Evolutionary conservation across 2,329 filamentous ascomycete genomes (phyloP), one percentile per base, ranked within the genome.

Genomic region (Alternaria consortialis): DNA sequence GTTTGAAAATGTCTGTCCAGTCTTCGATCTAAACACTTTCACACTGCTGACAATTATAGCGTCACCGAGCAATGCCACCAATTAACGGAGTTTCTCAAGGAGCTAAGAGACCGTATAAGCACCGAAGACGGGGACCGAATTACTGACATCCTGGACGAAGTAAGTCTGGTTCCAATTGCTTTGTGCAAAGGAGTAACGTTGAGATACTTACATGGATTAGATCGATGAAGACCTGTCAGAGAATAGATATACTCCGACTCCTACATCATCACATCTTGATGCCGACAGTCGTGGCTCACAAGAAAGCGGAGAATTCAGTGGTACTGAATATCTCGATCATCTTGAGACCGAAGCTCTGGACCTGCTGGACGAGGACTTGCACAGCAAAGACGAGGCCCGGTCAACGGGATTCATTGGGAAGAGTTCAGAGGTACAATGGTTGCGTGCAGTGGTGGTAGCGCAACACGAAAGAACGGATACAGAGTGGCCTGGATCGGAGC

Each of bases 341-440:
- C 44, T 69, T 17, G 63, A 68, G 15, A 66, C 59, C 12, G 67
- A 69, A 20, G 66, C 63, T 1, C 27, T 73, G 39, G 72, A 74
- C 36, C 47, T 74, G 31, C 47, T 76, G 13, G 69, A 76, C 48
- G 74, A 77, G 44, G 68, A 77, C 36, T 53, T 77, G 17, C 69
- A 71, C 34, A 60, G 64, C 11, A 67, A 66, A 34, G 67, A 74
- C 8, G 63, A 61, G 32, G 67, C 70, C 25, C 66, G 69, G 7
- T 70, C 75, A 5, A 76, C 74, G 5, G 75, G 76, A 3, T 77
- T 78, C 54, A 54, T 77, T n/a, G 76, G 75, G 2, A 71, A 69
- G 34, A 72, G 65, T 39, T 77, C 75, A 1, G 75, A 77, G 31
- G 61, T 76, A 11, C 71, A 75, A 29, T 77, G 76, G 75, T 44